Evolutionary conservation across 2,329 filamentous ascomycete genomes (phyloP), one percentile per base, ranked within the genome.

Genomic region (Nemania serpens): DNA sequence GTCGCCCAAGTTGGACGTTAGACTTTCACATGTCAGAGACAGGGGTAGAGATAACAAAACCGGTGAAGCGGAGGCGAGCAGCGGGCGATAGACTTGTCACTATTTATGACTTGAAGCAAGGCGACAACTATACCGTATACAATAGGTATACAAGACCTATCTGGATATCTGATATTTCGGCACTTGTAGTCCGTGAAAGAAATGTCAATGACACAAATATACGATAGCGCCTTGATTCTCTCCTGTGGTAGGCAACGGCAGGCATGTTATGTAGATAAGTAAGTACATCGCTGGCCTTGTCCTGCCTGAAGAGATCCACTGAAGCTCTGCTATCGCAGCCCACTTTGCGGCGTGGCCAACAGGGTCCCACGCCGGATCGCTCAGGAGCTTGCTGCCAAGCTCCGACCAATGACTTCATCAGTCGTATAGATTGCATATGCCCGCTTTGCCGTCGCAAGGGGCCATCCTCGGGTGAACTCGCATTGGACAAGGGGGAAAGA

Each of bases 391-490:
- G 41, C 48, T 41, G 50, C 41, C 41, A 39, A 34, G 22, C 15
- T 18, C 18, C 51, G 53, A 36, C 62, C 59, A 66, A 65, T 66
- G 62, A 64, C 64, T 66, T 66, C 64, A 66, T 66, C 43, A 15
- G 36, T 58, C 58, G 58, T 49, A 20, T 42, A 50, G 29, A 52
- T 60, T 60, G 57, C 56, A 57, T 63, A 54, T 58, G 49, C 29
- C 52, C 53, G 36, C 36, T 39, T 13, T 39, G 11, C 52, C 46
- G 41, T 60, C 52, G 18, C 47, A 42, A 46, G 49, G 59, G 46
- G 41, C 13, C 41, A 46, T 45, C 55, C 59, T 58, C 55, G 49
- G 55, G 49, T 17, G n/a, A 20, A n/a, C 51, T 34, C 13, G 18
- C 18, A 41, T 18, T 41, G 13, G 37, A 34, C 22, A 25, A 34